A percentile compares a stretch with the other conserved stretches of the same genome.
These are phyloP conservation scores for Periconia macrospinosa DNA, from an alignment of 2,329 filamentous ascomycete species.

Conservation along the genomic window DNA sequence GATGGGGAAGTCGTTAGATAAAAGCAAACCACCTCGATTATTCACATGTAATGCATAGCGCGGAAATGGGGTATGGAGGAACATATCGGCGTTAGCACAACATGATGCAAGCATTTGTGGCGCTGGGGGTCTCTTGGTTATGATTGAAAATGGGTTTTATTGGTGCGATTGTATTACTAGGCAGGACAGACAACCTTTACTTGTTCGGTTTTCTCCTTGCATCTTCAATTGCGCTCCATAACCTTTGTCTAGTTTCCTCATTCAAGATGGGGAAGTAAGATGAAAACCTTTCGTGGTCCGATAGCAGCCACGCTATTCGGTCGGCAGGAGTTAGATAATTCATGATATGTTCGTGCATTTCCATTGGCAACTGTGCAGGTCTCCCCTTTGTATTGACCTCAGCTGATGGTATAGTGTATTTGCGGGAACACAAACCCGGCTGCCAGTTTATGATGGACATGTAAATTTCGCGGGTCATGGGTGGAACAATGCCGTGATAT, in stretches of 20 bases:
- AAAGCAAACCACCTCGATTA: background rate
- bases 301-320: conserved; percentile 42
- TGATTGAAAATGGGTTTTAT: background rate
- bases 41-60: background rate
- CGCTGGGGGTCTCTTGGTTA: background rate
- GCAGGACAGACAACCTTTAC: no score
- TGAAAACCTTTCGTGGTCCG: conserved; percentile 21
- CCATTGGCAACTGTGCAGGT: conserved; percentile 36
- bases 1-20: background rate
- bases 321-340: conserved; percentile 40
- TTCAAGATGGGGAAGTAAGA: conserved; percentile 9
- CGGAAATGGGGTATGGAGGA: background rate
- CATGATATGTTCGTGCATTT: conserved; percentile 47
- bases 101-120: background rate
- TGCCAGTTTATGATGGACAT: conserved; percentile 20
- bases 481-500: conserved; percentile 36
- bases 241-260: conserved; percentile 5
- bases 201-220: background rate
- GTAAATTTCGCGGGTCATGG: conserved; percentile 26
- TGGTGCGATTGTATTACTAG: background rate
- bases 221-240: conserved; percentile 2
- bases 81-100: background rate
- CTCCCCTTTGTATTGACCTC: no score
- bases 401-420: no score
- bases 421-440: background rate